A percentile compares a stretch with the other conserved stretches of the same genome.
phyloP scores from a whole-genome alignment of 345 rosid genomes.

The Camelina laxa region DNA sequence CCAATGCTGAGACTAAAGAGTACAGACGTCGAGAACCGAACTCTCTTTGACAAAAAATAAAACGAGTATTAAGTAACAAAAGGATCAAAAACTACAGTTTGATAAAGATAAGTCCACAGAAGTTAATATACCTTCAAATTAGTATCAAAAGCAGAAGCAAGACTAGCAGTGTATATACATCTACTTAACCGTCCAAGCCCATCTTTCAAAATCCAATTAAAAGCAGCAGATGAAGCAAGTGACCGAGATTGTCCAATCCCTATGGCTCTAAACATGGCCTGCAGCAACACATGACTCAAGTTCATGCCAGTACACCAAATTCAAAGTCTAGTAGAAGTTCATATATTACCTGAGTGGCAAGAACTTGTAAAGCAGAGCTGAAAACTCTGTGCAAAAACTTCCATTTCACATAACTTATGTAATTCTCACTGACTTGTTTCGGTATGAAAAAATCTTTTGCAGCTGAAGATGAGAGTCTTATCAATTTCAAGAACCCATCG shows the following conservation, averaged over 20 bases:
- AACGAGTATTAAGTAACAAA: slow-evolving; percentile 12
- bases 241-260: slow-evolving; percentile 87
- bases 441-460: slow-evolving; percentile 76
- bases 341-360: slow-evolving; percentile 97
- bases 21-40: slow-evolving; percentile 81
- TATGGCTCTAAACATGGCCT: slow-evolving; percentile 93
- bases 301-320: neutral
- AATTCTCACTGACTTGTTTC: slow-evolving; percentile 63
- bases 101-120: neutral
- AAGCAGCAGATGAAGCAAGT: slow-evolving; percentile 87
- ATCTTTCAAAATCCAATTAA: slow-evolving; percentile 91
- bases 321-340: neutral
- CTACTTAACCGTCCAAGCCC: slow-evolving; percentile 88
- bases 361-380: slow-evolving; percentile 92
- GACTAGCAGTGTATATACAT: slow-evolving; percentile 90
- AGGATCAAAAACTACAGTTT: neutral
- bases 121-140: slow-evolving; percentile 76
- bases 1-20: slow-evolving; percentile 90
- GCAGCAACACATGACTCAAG: neutral
- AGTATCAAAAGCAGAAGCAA: slow-evolving; percentile 87
- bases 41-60: slow-evolving; percentile 60
- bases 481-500: slow-evolving; percentile 41
- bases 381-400: slow-evolving; percentile 86
- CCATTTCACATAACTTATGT: slow-evolving; percentile 83
- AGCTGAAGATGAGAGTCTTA: slow-evolving; percentile 49